phyloP scores from a whole-genome alignment of 2,329 filamentous ascomycete species.

The Fusarium sacchari region DNA sequence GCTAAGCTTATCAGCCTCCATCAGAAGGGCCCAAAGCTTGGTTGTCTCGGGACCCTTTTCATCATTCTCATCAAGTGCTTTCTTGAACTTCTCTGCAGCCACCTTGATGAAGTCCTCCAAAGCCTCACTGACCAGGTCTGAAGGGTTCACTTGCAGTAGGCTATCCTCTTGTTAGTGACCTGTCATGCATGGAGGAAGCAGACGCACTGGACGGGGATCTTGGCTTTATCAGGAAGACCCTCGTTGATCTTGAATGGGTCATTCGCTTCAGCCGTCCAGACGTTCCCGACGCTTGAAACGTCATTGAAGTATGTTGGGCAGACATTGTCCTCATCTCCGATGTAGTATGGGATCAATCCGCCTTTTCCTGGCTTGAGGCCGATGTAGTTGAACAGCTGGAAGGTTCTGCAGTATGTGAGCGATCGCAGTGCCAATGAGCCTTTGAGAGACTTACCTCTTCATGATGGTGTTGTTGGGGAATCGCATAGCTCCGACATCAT shows the following conservation, averaged over 20 bases:
- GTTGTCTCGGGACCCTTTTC: not conserved
- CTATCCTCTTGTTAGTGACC: not conserved
- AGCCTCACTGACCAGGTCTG: not conserved
- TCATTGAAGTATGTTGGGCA: constrained; percentile 34
- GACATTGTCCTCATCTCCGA: not conserved
- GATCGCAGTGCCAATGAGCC: rapidly evolving
- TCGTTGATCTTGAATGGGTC: constrained; percentile 24
- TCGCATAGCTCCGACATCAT: constrained; percentile 55
- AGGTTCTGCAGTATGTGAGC: constrained; percentile 5
- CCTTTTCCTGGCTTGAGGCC: constrained; percentile 15
- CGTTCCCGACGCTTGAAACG: not conserved
- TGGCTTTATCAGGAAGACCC: not conserved
- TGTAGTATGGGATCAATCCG: constrained; percentile 31
- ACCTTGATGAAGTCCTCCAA: not conserved
- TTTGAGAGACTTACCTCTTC: constrained; percentile 15
- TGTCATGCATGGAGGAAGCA: rapidly evolving
- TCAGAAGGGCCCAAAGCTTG: constrained; percentile 13
- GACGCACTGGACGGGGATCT: not conserved
- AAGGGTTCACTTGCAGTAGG: not conserved
- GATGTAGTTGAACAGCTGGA: constrained; percentile 30
- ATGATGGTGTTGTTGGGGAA: constrained; percentile 49
- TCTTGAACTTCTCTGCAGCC: not conserved
- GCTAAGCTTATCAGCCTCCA: constrained; percentile 29
- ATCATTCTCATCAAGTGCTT: not conserved
- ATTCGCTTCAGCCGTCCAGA: not conserved